phyloP scores from a whole-genome alignment of 2,329 filamentous ascomycete species.

The Hirsutella minnesotensis region DNA sequence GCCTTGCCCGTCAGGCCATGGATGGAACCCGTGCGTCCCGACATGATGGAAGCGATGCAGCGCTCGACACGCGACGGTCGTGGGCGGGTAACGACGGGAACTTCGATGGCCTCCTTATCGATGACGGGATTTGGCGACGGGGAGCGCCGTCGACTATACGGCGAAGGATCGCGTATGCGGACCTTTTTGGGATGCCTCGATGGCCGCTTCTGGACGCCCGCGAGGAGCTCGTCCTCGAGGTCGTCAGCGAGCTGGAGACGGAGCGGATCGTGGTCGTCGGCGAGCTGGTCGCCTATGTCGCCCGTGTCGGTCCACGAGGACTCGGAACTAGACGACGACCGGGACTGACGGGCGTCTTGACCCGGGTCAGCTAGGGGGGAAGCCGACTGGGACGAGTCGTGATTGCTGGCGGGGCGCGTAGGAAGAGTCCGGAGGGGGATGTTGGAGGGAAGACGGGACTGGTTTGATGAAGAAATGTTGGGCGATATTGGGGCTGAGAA shows the following conservation, averaged over 20 bases:
- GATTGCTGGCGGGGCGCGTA: slow-evolving; percentile 21
- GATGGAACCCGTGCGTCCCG: slow-evolving; percentile 61
- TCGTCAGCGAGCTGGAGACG: slow-evolving; percentile 56
- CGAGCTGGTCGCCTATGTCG: slow-evolving; percentile 85
- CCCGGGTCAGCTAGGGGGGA: slow-evolving; percentile 20
- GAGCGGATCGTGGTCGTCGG: slow-evolving; percentile 71
- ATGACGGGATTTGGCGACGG: slow-evolving; percentile 29
- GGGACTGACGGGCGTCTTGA: slow-evolving; percentile 30
- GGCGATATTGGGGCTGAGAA: slow-evolving; percentile 60
- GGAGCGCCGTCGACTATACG: slow-evolving; percentile 24
- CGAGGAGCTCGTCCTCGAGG: slow-evolving; percentile 50
- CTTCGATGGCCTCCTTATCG: slow-evolving; percentile 68
- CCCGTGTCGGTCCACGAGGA: slow-evolving; percentile 89
- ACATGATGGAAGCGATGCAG: slow-evolving; percentile 75
- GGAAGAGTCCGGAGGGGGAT: slow-evolving; percentile 76
- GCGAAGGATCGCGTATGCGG: slow-evolving; percentile 47
- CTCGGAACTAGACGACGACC: slow-evolving; percentile 44
- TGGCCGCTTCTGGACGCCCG: slow-evolving; percentile 33
- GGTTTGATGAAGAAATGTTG: slow-evolving; percentile 75
- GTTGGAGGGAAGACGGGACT: slow-evolving; percentile 62
- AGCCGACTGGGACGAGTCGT: slow-evolving; percentile 23
- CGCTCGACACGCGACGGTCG: slow-evolving; percentile 56
- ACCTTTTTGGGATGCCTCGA: slow-evolving; percentile 46
- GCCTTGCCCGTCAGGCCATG: slow-evolving; percentile 94
- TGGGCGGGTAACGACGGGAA: slow-evolving; percentile 56